These are phyloP conservation scores for Hyaloscypha variabilis DNA, from an alignment of 495 filamentous ascomycete species.

Conservation along the genomic window DNA sequence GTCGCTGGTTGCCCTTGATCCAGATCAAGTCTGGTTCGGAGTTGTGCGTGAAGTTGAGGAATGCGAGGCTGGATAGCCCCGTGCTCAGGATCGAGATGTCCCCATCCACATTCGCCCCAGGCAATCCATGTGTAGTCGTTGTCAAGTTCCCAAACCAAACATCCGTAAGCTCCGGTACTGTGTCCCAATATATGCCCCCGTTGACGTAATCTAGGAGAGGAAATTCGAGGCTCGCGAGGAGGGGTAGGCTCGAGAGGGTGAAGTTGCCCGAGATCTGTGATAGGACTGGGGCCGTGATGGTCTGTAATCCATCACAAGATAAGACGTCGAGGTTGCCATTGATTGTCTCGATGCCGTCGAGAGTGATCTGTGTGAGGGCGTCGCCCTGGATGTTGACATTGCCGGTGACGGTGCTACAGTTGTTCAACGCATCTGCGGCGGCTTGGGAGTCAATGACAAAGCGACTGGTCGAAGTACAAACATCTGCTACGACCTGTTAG, in stretches of 20 bases:
- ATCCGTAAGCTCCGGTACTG: background rate
- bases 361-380: constrained; percentile 2
- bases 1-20: constrained; percentile 3
- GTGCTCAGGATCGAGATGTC: constrained; percentile 6
- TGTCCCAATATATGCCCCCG: constrained; percentile 4
- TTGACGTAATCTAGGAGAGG: constrained; percentile 1
- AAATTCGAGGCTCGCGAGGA: constrained; percentile 3
- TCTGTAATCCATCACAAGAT: constrained; percentile 1
- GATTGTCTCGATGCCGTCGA: constrained; percentile 13
- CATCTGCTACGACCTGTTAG: background rate
- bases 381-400: constrained; percentile 4
- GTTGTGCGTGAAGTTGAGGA: constrained; percentile 12
- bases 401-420: constrained; percentile 3
- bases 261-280: background rate
- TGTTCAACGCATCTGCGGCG: constrained; percentile 7
- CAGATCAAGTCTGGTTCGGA: background rate
- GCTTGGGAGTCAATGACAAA: constrained; percentile 10
- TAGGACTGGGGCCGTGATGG: constrained; percentile 8
- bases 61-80: background rate
- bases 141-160: background rate
- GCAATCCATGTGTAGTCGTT: background rate
- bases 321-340: background rate
- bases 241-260: constrained; percentile 8
- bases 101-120: constrained; percentile 8
- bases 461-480: background rate